Base-by-base conservation (phyloP, 148 eudicot species). In the Silene conica region DNA sequence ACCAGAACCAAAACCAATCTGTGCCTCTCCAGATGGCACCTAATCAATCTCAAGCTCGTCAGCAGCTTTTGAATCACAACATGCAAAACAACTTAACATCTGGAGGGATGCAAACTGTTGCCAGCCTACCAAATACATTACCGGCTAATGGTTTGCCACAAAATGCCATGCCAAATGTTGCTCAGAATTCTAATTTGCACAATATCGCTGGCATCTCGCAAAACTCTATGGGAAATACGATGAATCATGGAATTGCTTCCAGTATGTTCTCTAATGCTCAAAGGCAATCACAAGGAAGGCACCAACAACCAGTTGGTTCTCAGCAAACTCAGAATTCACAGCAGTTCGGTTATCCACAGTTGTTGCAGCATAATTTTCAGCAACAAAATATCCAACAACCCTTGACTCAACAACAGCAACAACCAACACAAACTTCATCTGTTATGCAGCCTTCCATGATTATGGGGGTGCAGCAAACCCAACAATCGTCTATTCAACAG, bases 261-360 rank as follows among this genome's bases (percentile, higher is more conserved):
- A 89, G 76, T 81, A 82, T 84, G 72, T 85, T 83, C 83, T 80
- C 98, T 54, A 89, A 85, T 82, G 74, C 86, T 46, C 95, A 92
- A 76, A 88, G 94, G 83, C 93, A 87, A 79, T 79, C 87, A 79
- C 88, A 82, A 72, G 97, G 86, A 68, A 86, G 96, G 87, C 96
- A 89, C 45, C 78, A 85, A 76, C 88, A 85, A 31, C 34, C 34
- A 58, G 84, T 73, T 78, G 87, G 74, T 69, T 64, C 87, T 46
- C 92, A 89, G 69, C 91, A 85, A 79, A 46, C 88, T 63, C 95
- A 90, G 80, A 91, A 83, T 81, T 69, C 80, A 16, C 93, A 88
- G 67, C 92, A 88, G 45, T 81, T 73, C 60, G 70, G n/a, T 80
- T 41, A 84, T 83, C 38, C 86, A 83, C 96, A 91, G 63, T 59